Conservation (phyloP, 2,329 filamentous ascomycete species). For the Colletotrichum tanaceti region DNA sequence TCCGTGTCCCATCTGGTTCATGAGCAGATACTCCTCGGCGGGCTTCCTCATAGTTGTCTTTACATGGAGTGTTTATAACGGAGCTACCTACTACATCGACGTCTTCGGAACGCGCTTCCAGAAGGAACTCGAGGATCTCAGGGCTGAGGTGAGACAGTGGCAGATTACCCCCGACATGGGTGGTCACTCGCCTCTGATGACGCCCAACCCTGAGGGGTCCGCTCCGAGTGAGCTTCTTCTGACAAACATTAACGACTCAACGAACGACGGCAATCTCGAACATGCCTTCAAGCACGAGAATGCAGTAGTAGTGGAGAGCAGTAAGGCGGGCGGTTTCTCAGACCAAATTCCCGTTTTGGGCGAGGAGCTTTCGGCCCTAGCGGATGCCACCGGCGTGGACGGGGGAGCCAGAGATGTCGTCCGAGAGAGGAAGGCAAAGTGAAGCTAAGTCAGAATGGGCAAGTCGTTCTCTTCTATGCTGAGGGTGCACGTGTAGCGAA, state of each 20-base stretch:
- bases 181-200: slow-evolving; percentile 53
- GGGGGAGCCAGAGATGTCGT: slow-evolving; percentile 58
- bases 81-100: slow-evolving; percentile 97
- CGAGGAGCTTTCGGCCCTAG: slow-evolving; percentile 54
- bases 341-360: slow-evolving; percentile 69
- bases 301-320: slow-evolving; percentile 40
- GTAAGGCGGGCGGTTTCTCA: slow-evolving; percentile 44
- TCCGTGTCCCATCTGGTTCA: slow-evolving; percentile 95
- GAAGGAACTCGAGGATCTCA: slow-evolving; percentile 91
- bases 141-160: slow-evolving; percentile 89
- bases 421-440: slow-evolving; percentile 58
- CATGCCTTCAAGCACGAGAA: slow-evolving; percentile 26
- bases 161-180: slow-evolving; percentile 70
- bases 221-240: slow-evolving; percentile 28
- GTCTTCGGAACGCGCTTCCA: slow-evolving; percentile 97
- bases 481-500: background rate
- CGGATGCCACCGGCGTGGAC: slow-evolving; percentile 57
- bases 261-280: slow-evolving; percentile 40
- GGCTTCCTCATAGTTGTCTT: slow-evolving; percentile 86
- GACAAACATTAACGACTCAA: slow-evolving; percentile 37
- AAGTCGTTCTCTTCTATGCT: background rate
- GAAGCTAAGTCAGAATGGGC: slow-evolving; percentile 26
- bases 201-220: slow-evolving; percentile 47
- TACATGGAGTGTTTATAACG: slow-evolving; percentile 95
- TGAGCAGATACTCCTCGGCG: slow-evolving; percentile 83